Conservation (phyloP, 1,139 yeast species). For the Blastobotrys elegans region DNA sequence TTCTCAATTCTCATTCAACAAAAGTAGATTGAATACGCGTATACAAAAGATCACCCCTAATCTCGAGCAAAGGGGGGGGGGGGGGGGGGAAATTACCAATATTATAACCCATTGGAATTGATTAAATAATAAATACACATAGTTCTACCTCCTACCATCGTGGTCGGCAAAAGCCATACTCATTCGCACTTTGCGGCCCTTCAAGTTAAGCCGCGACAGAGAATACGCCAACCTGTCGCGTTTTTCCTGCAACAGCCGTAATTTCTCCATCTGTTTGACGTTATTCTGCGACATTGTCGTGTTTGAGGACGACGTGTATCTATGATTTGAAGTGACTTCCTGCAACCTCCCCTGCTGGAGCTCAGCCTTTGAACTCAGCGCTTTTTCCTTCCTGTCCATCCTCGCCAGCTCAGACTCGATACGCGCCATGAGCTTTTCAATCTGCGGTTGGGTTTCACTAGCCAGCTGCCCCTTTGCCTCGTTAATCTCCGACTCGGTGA, state of each 20-base stretch:
- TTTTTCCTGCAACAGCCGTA: slow-evolving; percentile 35
- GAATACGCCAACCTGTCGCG: slow-evolving; percentile 37
- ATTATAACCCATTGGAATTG: no score
- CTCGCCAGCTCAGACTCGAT: slow-evolving; percentile 27
- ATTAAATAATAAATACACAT: no score
- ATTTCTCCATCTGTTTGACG: slow-evolving; percentile 34
- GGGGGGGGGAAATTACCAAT: no score
- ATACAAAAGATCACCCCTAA: no score
- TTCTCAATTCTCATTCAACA: no score
- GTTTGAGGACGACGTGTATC: background rate
- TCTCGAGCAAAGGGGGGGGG: no score
- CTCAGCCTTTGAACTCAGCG: slow-evolving; percentile 26
- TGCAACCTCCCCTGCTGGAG: slow-evolving; percentile 27
- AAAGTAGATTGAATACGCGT: no score
- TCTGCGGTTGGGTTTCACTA: slow-evolving; percentile 29
- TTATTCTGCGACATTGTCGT: background rate
- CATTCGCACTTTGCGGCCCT: slow-evolving; percentile 26
- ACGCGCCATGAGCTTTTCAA: slow-evolving; percentile 21
- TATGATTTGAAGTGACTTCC: slow-evolving; percentile 22
- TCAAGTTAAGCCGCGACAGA: slow-evolving; percentile 31
- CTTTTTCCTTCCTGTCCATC: slow-evolving; percentile 25
- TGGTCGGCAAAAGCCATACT: slow-evolving; percentile 17
- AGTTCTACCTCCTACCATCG: background rate
- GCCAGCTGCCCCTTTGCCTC: slow-evolving; percentile 27
- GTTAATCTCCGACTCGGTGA: slow-evolving; percentile 27